Percentiles rank a stretch among this genome's conserved stretches.
Evolutionary conservation across 441 rosid genomes (phyloP).

Genomic region (Mallotus japonicus): DNA sequence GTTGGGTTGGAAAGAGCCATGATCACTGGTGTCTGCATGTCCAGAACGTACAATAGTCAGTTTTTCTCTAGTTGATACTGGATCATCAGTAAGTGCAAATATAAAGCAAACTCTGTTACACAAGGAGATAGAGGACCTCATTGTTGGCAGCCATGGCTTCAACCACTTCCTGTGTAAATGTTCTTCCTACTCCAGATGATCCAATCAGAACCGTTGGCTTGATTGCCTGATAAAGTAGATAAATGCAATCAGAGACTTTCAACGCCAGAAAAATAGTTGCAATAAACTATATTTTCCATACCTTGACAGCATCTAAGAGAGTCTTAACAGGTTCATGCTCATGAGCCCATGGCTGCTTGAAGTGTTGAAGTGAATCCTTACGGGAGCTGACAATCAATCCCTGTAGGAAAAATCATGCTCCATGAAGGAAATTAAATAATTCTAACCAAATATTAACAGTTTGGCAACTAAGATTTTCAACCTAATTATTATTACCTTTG

Average conservation of each 20-base stretch:
- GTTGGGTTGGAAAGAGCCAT: constrained; percentile 91
- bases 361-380: constrained; percentile 76
- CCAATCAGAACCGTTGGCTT: constrained; percentile 88
- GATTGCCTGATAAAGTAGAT: constrained; percentile 53
- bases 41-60: constrained; percentile 11
- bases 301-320: constrained; percentile 72
- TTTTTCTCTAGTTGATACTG: background rate
- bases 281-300: constrained; percentile 20
- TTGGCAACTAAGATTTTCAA: background rate
- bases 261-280: background rate
- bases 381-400: constrained; percentile 79
- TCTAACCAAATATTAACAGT: background rate
- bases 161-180: constrained; percentile 76
- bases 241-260: constrained; percentile 9
- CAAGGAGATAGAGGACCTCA: constrained; percentile 47
- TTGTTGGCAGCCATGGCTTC: constrained; percentile 75
- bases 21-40: constrained; percentile 72
- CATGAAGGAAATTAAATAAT: background rate
- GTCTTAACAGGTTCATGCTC: constrained; percentile 60
- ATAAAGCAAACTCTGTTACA: background rate
- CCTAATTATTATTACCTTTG: constrained; percentile 54
- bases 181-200: constrained; percentile 81
- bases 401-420: constrained; percentile 30
- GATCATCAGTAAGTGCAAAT: background rate
- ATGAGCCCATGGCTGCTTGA: constrained; percentile 92